Evolutionary conservation across 2,329 filamentous ascomycete genomes (phyloP).

Genomic region (Tolypocladium ophioglossoides): DNA sequence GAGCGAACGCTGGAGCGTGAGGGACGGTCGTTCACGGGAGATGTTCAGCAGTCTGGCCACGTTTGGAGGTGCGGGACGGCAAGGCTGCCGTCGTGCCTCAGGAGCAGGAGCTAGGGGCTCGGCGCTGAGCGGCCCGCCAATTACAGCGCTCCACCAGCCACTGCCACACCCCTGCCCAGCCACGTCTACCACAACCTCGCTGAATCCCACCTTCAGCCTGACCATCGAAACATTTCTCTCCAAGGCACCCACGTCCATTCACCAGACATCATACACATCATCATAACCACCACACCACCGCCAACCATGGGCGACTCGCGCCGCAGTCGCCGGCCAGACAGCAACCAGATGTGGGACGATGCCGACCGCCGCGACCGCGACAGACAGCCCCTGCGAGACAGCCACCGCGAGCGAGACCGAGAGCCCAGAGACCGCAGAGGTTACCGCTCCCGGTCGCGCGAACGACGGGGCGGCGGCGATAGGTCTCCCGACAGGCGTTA

Average conservation of each 20-base stretch:
- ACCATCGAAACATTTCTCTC: background rate
- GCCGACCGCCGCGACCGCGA: constrained; percentile 29
- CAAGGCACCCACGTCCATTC: too few relatives aligned
- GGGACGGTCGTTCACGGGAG: background rate
- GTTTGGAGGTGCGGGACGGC: constrained; percentile 3
- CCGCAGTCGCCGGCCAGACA: constrained; percentile 32
- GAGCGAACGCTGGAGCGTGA: background rate
- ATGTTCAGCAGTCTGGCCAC: background rate
- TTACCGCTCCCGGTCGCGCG: constrained; percentile 17
- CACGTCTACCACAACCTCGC: constrained; percentile 6
- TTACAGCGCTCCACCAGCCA: constrained; percentile 3
- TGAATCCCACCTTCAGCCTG: background rate
- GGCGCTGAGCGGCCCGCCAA: constrained; percentile 9
- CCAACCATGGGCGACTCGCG: constrained; percentile 21
- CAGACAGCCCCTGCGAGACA: constrained; percentile 14
- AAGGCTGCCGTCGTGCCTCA: constrained; percentile 12
- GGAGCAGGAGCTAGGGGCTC: constrained; percentile 8
- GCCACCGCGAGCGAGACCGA: constrained; percentile 11
- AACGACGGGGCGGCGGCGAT: constrained; percentile 14
- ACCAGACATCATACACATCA: too few relatives aligned
- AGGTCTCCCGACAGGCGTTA: constrained; percentile 3
- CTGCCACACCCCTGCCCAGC: constrained; percentile 5
- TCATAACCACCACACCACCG: background rate
- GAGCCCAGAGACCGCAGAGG: constrained; percentile 20
- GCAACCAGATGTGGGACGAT: constrained; percentile 52